A percentile compares a stretch with the other conserved stretches of the same genome.
These are phyloP conservation scores for Protea cynaroides DNA, from an alignment of 164 flowering plant species.

Conservation along the genomic window DNA sequence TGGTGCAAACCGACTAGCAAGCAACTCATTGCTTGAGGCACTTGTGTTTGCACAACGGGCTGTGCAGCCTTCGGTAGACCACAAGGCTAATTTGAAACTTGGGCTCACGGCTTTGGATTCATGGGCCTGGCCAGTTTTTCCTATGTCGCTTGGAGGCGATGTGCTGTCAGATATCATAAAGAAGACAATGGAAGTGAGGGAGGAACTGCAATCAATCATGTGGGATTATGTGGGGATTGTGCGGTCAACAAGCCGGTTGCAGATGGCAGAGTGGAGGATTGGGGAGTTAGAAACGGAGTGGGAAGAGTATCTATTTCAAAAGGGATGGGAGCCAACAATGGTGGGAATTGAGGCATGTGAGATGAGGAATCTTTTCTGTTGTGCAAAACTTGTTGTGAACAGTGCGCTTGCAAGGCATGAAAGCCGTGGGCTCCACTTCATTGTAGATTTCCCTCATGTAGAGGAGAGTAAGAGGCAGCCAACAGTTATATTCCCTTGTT, in stretches of 20 bases:
- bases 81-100: slow-evolving; percentile 32
- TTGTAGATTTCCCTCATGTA: slow-evolving; percentile 70
- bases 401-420: slow-evolving; percentile 92
- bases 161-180: slow-evolving; percentile 28
- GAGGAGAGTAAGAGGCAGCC: slow-evolving; percentile 87
- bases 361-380: slow-evolving; percentile 91
- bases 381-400: slow-evolving; percentile 84
- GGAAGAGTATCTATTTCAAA: slow-evolving; percentile 66
- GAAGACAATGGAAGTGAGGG: slow-evolving; percentile 50
- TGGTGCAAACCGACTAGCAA: slow-evolving; percentile 96
- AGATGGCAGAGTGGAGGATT: slow-evolving; percentile 62
- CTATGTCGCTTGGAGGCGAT: slow-evolving; percentile 36
- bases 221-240: slow-evolving; percentile 92
- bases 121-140: slow-evolving; percentile 63
- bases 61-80: slow-evolving; percentile 76
- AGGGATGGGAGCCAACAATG: slow-evolving; percentile 83
- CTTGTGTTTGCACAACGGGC: slow-evolving; percentile 91
- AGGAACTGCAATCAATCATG: slow-evolving; percentile 71
- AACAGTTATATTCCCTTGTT: slow-evolving; percentile 68
- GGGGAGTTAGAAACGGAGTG: slow-evolving; percentile 67
- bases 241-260: slow-evolving; percentile 64
- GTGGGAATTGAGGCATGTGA: slow-evolving; percentile 87
- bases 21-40: slow-evolving; percentile 96
- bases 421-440: slow-evolving; percentile 96
- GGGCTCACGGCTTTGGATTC: slow-evolving; percentile 27